phyloP scores from a whole-genome alignment of 179 eudicot species.

The Patellifolia procumbens region DNA sequence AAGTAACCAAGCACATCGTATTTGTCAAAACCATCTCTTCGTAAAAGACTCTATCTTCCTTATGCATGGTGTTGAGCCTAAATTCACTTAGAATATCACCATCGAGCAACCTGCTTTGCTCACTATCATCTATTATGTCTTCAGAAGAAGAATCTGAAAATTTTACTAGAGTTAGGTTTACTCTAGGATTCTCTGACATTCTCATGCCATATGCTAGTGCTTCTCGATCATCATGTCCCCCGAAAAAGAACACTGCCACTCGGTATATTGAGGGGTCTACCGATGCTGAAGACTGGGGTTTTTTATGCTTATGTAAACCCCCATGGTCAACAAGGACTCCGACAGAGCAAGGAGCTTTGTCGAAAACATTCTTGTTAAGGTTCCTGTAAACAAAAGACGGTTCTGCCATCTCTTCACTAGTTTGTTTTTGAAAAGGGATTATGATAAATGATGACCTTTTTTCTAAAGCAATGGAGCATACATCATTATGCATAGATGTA shows the following conservation, averaged over 20 bases:
- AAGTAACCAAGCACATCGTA: constrained; percentile 18
- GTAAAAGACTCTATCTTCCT: constrained; percentile 36
- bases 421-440: constrained; percentile 47
- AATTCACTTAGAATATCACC: constrained; percentile 42
- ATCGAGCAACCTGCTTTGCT: constrained; percentile 38
- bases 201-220: constrained; percentile 44
- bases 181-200: constrained; percentile 36
- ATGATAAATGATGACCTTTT: constrained; percentile 41
- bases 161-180: constrained; percentile 31
- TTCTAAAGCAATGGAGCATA: constrained; percentile 50
- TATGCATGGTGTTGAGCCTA: constrained; percentile 28
- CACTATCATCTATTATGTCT: constrained; percentile 29
- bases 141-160: constrained; percentile 21
- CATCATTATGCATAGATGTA: constrained; percentile 53
- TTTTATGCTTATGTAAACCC: constrained; percentile 20
- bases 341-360: constrained; percentile 52
- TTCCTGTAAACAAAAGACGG: constrained; percentile 35
- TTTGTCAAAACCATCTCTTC: constrained; percentile 36
- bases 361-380: constrained; percentile 38
- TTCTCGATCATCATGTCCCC: constrained; percentile 54
- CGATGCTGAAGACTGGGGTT: background rate
- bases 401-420: constrained; percentile 22
- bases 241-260: constrained; percentile 49
- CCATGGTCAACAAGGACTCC: constrained; percentile 45
- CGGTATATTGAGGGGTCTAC: constrained; percentile 27